Conservation (phyloP, 164 flowering plant genomes). For the Aristolochia californica region DNA sequence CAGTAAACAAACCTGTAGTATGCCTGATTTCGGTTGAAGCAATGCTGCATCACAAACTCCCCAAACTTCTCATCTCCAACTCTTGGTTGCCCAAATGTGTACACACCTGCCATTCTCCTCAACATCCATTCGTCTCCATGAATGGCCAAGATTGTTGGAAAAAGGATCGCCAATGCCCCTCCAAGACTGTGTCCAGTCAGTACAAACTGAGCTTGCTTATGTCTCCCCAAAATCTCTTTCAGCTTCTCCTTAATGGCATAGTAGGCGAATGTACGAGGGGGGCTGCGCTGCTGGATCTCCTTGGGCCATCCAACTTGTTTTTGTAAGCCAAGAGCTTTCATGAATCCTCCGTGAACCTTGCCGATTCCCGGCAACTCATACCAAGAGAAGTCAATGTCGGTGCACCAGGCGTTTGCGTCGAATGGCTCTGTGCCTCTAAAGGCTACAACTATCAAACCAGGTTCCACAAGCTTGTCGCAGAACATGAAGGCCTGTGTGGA, state of each 20-base stretch:
- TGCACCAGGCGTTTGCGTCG: conserved; percentile 42
- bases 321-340: conserved; percentile 62
- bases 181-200: conserved; percentile 89
- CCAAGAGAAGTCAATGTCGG: conserved; percentile 62
- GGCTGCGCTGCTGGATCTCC: conserved; percentile 13
- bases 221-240: conserved; percentile 21
- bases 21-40: conserved; percentile 22
- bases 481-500: conserved; percentile 49
- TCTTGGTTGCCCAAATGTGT: conserved; percentile 84
- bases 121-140: conserved; percentile 51
- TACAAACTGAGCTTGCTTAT: conserved; percentile 35
- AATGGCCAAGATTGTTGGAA: conserved; percentile 30
- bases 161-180: conserved; percentile 67
- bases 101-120: conserved; percentile 56
- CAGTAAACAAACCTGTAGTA: conserved; percentile 60
- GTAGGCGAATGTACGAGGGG: conserved; percentile 30
- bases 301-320: conserved; percentile 47
- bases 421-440: conserved; percentile 66
- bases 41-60: conserved; percentile 35
- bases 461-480: conserved; percentile 23
- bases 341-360: conserved; percentile 44
- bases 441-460: conserved; percentile 37
- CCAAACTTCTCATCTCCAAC: conserved; percentile 61
- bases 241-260: conserved; percentile 47
- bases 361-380: conserved; percentile 33